A percentile compares a stretch with the other conserved stretches of the same genome.
phyloP scores from a whole-genome alignment of 345 rosid species.

The Eutrema heterophyllum region DNA sequence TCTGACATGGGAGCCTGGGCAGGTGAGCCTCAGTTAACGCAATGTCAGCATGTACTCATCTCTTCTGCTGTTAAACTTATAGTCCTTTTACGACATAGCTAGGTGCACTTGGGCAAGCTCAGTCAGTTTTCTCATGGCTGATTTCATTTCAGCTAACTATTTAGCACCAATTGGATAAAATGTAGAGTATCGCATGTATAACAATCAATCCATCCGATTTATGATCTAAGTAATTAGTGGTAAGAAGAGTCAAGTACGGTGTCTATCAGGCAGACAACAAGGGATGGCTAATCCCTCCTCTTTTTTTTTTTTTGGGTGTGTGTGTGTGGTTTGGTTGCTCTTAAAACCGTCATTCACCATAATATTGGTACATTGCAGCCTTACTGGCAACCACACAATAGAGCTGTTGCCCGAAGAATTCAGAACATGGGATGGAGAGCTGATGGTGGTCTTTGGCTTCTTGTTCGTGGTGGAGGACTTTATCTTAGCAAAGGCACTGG shows the following conservation, averaged over 20 bases:
- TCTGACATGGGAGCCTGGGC: conserved; percentile 97
- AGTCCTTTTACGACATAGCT: not conserved
- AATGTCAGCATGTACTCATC: not conserved
- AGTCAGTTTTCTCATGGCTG: not conserved
- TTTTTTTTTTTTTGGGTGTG: not conserved
- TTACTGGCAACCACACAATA: conserved; percentile 98
- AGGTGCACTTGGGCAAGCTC: not conserved
- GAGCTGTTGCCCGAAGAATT: conserved; percentile 91
- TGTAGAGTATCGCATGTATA: not conserved
- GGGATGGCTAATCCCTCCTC: not conserved
- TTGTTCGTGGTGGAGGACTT: conserved; percentile 97
- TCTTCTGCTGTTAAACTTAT: not conserved
- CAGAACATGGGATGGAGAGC: conserved; percentile 99
- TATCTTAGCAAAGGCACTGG: conserved; percentile 95
- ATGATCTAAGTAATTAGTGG: not conserved
- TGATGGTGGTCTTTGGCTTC: conserved; percentile 99
- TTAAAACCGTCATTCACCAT: not conserved
- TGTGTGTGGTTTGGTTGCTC: conserved; percentile 13
- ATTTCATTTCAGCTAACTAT: not conserved
- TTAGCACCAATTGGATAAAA: not conserved
- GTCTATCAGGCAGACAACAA: not conserved
- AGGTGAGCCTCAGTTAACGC: conserved; percentile 40
- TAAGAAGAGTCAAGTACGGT: not conserved
- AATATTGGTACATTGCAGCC: conserved; percentile 41
- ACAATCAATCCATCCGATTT: not conserved